Percentiles rank a stretch among this genome's conserved stretches.
Evolutionary conservation across 129 eudicot genomes (phyloP).

Genomic region (Apium graveolens): DNA sequence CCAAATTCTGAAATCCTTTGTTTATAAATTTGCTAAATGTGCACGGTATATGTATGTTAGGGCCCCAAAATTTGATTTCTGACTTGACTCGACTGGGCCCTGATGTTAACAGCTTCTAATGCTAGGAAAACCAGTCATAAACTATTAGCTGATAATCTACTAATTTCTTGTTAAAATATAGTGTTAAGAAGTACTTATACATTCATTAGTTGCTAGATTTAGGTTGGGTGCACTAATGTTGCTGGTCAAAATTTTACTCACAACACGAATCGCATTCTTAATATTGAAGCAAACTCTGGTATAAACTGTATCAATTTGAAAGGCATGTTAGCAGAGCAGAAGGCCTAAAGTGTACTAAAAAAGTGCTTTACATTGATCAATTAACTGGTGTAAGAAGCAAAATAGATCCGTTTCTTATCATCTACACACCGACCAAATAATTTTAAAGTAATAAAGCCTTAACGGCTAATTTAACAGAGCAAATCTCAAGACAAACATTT

Average conservation of each 20-base stretch:
- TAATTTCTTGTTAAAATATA: background rate
- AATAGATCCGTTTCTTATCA: slow-evolving; percentile 1
- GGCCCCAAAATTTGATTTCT: too few species aligned
- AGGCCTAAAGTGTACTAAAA: slow-evolving; percentile 3
- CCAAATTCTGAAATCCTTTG: too few species aligned
- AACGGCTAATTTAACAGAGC: slow-evolving; percentile 16
- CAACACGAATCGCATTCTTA: slow-evolving; percentile 2
- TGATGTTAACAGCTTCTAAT: too few species aligned
- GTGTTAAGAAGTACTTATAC: background rate
- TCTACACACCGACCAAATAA: slow-evolving; percentile 2
- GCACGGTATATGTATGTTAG: too few species aligned
- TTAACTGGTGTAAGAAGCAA: slow-evolving; percentile 1
- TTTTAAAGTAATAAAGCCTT: background rate
- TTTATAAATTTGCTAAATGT: too few species aligned
- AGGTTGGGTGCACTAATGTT: slow-evolving; percentile 2
- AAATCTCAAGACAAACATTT: slow-evolving; percentile 10
- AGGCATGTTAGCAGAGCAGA: slow-evolving; percentile 2
- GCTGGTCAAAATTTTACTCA: background rate
- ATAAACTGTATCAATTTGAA: background rate
- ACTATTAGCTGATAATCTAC: background rate
- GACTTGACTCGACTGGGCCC: too few species aligned
- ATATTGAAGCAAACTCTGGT: background rate
- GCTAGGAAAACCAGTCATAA: too few species aligned
- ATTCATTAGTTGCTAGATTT: background rate
- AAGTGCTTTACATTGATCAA: background rate